Evolutionary conservation across 192 early-diverging fungal species (phyloP).

Genomic region (Coemansia sp.): DNA sequence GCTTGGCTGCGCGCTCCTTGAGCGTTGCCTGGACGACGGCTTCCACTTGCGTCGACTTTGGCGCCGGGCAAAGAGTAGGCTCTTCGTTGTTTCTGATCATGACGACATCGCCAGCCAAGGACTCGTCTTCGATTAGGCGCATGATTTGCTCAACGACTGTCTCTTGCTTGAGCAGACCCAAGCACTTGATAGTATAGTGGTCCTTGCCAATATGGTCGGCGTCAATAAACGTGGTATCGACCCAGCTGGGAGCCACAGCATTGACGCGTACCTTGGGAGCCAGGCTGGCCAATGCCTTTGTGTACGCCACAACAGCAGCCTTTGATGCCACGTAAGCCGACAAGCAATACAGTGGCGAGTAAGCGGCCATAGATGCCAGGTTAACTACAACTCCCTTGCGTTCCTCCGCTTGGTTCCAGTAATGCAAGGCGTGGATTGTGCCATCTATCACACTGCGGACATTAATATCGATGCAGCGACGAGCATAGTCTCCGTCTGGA

Average conservation of each 20-base stretch:
- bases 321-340: conserved; percentile 76
- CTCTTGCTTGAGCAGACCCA: conserved; percentile 26
- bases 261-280: conserved; percentile 62
- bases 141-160: conserved; percentile 59
- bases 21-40: background rate
- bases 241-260: conserved; percentile 59
- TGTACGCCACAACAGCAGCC: conserved; percentile 67
- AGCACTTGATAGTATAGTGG: conserved; percentile 14
- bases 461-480: conserved; percentile 68
- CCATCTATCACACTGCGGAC: conserved; percentile 68
- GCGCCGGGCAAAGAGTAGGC: conserved; percentile 9
- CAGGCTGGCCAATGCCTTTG: conserved; percentile 38
- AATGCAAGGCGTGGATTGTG: conserved; percentile 64
- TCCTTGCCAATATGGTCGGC: conserved; percentile 35
- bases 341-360: conserved; percentile 43
- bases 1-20: background rate
- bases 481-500: conserved; percentile 52
- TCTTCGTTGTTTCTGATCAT: conserved; percentile 3
- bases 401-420: conserved; percentile 46
- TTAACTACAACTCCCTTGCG: conserved; percentile 69
- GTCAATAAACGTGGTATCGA: conserved; percentile 55
- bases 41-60: conserved; percentile 19
- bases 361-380: conserved; percentile 67
- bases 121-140: conserved; percentile 57
- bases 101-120: conserved; percentile 52